Percentiles rank a stretch among this genome's conserved stretches.
phyloP scores from a whole-genome alignment of 192 early-diverging fungal species.

The Phlyctochytrium bullatum region DNA sequence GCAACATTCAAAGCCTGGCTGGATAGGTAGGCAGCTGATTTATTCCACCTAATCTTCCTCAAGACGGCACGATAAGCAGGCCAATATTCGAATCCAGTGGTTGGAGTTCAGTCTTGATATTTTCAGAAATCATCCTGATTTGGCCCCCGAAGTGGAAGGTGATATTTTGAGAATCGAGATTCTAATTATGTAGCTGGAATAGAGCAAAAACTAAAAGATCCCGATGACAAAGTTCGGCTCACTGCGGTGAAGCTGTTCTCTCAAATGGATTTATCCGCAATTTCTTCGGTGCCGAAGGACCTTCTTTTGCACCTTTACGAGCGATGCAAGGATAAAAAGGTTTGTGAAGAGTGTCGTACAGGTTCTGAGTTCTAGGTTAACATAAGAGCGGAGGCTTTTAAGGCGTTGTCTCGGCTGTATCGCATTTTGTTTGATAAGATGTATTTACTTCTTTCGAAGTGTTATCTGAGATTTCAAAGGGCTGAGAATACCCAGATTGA shows the following conservation, averaged over 20 bases:
- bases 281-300: slow-evolving; percentile 51
- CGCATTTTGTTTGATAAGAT: slow-evolving; percentile 70
- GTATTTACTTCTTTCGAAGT: slow-evolving; percentile 39
- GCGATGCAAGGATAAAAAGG: slow-evolving; percentile 88
- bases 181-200: slow-evolving; percentile 48
- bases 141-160: slow-evolving; percentile 72
- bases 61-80: slow-evolving; percentile 73
- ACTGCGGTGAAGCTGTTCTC: slow-evolving; percentile 68
- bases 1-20: slow-evolving; percentile 83
- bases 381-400: slow-evolving; percentile 77
- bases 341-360: slow-evolving; percentile 7
- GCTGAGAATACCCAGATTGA: slow-evolving; percentile 49
- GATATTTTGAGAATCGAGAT: slow-evolving; percentile 9
- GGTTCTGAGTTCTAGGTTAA: slow-evolving; percentile 27
- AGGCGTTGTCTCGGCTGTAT: slow-evolving; percentile 68
- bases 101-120: slow-evolving; percentile 61
- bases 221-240: slow-evolving; percentile 88
- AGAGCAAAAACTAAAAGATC: slow-evolving; percentile 73
- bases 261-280: slow-evolving; percentile 60
- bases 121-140: slow-evolving; percentile 68
- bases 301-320: slow-evolving; percentile 60
- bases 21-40: slow-evolving; percentile 50
- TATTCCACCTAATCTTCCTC: not conserved
- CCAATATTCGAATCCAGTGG: slow-evolving; percentile 72
- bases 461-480: slow-evolving; percentile 1